Percentiles rank a stretch among this genome's conserved stretches.
Evolutionary conservation across 495 filamentous ascomycete genomes (phyloP).

Genomic region (Penicillium macrosclerotiorum): DNA sequence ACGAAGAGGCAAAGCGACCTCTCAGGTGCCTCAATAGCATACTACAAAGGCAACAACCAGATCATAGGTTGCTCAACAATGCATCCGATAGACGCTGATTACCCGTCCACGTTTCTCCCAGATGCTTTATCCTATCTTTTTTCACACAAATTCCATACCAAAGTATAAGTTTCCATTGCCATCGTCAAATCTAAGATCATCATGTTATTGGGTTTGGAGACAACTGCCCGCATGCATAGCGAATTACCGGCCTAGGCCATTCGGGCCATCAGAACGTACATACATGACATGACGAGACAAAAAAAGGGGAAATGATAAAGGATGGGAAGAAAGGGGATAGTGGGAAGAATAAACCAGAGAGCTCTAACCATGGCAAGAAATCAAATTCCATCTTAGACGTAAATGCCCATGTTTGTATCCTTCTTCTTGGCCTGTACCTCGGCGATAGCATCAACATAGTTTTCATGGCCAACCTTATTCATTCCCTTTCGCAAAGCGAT

Average conservation of each 20-base stretch:
- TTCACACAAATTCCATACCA: not conserved
- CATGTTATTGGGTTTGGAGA: conserved; percentile 18
- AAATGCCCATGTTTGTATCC: conserved; percentile 65
- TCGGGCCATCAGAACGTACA: conserved; percentile 25
- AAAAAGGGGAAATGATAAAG: conserved; percentile 8
- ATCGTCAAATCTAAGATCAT: conserved; percentile 9
- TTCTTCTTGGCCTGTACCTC: conserved; percentile 99
- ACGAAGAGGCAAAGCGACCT: too few relatives aligned
- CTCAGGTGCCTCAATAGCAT: too few relatives aligned
- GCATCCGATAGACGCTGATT: too few relatives aligned
- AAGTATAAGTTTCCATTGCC: not conserved
- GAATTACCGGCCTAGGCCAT: conserved; percentile 19
- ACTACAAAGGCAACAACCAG: too few relatives aligned
- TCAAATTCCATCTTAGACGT: conserved; percentile 36
- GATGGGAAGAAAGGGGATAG: conserved; percentile 5
- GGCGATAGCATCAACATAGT: conserved; percentile 97
- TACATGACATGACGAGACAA: conserved; percentile 26
- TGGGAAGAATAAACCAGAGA: conserved; percentile 1
- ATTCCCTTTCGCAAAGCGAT: conserved; percentile 91
- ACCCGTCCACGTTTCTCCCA: too few relatives aligned
- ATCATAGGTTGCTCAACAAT: too few relatives aligned
- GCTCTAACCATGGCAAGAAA: not conserved
- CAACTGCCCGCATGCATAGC: conserved; percentile 19
- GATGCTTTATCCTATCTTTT: not conserved
- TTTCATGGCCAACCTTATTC: conserved; percentile 94